Percentiles rank a stretch among this genome's conserved stretches.
phyloP scores from a whole-genome alignment of 208 protist genomes.

The Baffinella frigidus region DNA sequence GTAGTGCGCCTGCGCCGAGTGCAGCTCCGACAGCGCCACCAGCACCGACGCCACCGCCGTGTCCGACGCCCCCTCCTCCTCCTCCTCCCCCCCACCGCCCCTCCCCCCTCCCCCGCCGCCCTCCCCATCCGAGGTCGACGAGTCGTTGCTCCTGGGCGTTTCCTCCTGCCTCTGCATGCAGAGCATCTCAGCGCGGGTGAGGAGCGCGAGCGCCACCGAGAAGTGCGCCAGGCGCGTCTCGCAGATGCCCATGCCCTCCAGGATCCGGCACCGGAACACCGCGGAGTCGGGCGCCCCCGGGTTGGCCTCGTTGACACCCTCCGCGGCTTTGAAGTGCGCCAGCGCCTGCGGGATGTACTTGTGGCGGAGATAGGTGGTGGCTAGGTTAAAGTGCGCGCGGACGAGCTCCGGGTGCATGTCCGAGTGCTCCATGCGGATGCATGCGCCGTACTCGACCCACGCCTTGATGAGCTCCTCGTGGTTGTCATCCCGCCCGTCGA shows the following conservation, averaged over 20 bases:
- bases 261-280: slow-evolving; percentile 10
- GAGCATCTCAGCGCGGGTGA: not conserved
- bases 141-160: too few species aligned
- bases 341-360: slow-evolving; percentile 28
- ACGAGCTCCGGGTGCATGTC: slow-evolving; percentile 6
- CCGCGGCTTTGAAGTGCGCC: not conserved
- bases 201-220: not conserved
- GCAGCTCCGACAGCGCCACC: not conserved
- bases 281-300: not conserved
- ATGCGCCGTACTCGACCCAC: slow-evolving; percentile 49
- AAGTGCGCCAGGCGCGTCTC: slow-evolving; percentile 34
- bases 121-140: too few species aligned
- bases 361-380: slow-evolving; percentile 36
- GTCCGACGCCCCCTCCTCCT: not conserved
- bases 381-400: slow-evolving; percentile 46
- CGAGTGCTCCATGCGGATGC: slow-evolving; percentile 23
- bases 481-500: not conserved
- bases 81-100: slow-evolving; percentile 2
- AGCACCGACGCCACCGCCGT: not conserved
- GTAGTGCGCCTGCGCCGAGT: not conserved
- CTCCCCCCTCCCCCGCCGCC: too few species aligned
- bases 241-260: slow-evolving; percentile 58
- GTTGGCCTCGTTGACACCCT: slow-evolving; percentile 4
- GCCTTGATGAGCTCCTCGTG: not conserved
- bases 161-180: not conserved